Percentiles rank a stretch among this genome's conserved stretches.
Evolutionary conservation across 805 yeast genomes (phyloP).

Genomic region (Ogataea sp.): DNA sequence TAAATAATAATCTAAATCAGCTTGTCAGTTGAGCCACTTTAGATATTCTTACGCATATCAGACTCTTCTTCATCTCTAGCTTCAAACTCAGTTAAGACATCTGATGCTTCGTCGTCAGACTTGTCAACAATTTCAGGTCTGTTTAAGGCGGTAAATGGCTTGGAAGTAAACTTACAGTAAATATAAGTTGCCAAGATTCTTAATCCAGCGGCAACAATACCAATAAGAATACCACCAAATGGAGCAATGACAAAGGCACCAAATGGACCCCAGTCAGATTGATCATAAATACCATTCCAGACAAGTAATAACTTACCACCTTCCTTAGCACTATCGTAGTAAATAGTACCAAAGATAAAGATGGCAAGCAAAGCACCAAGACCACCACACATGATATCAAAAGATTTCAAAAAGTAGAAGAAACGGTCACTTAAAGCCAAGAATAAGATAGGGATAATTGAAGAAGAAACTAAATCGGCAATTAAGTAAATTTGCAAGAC

Average conservation of each 20-base stretch:
- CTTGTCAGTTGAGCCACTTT: no score
- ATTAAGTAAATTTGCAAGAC: slow-evolving; percentile 82
- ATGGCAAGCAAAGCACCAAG: slow-evolving; percentile 74
- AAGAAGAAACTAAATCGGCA: slow-evolving; percentile 83
- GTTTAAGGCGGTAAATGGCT: slow-evolving; percentile 38
- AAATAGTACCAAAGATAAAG: slow-evolving; percentile 76
- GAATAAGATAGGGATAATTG: slow-evolving; percentile 77
- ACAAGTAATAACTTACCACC: slow-evolving; percentile 73
- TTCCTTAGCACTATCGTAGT: slow-evolving; percentile 60
- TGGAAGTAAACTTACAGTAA: slow-evolving; percentile 27
- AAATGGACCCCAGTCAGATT: slow-evolving; percentile 86
- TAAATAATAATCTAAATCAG: no score
- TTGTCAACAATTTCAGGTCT: slow-evolving; percentile 17
- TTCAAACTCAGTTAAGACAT: no score
- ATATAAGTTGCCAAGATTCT: slow-evolving; percentile 32
- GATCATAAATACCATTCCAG: slow-evolving; percentile 70
- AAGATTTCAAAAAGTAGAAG: slow-evolving; percentile 65
- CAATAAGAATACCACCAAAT: slow-evolving; percentile 61
- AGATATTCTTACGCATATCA: no score
- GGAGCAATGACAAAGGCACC: slow-evolving; percentile 94
- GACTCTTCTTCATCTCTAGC: no score
- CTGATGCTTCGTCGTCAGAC: slow-evolving; percentile 6
- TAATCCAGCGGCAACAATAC: slow-evolving; percentile 39
- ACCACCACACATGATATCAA: slow-evolving; percentile 80
- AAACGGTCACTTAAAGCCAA: slow-evolving; percentile 55